These are phyloP conservation scores for Darksidea phi DNA, from an alignment of 495 filamentous ascomycete species.

Conservation along the genomic window DNA sequence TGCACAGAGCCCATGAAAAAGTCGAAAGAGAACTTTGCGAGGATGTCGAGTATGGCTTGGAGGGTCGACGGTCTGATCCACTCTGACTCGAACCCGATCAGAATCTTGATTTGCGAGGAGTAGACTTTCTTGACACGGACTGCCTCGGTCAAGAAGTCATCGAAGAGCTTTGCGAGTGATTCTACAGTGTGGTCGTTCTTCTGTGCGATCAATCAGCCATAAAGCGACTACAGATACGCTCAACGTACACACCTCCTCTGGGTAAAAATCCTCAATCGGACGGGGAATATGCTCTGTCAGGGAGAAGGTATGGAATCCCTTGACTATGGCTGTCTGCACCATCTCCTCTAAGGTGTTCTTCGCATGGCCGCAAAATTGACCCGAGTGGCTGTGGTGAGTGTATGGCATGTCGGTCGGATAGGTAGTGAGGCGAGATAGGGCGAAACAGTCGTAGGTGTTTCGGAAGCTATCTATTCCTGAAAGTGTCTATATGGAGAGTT, in stretches of 20 bases:
- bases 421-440: too few relatives aligned
- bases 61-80: conserved; percentile 75
- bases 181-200: conserved; percentile 18
- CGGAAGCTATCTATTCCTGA: too few relatives aligned
- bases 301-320: conserved; percentile 77
- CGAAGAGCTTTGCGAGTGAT: conserved; percentile 57
- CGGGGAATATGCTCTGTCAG: conserved; percentile 98
- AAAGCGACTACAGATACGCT: background rate
- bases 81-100: conserved; percentile 90
- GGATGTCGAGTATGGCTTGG: conserved; percentile 56
- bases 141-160: conserved; percentile 70
- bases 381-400: conserved; percentile 98
- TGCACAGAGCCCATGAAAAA: conserved; percentile 91
- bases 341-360: conserved; percentile 80
- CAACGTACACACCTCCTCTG: conserved; percentile 70
- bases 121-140: conserved; percentile 68
- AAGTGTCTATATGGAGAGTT: too few relatives aligned
- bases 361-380: conserved; percentile 94
- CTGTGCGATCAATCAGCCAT: background rate
- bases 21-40: conserved; percentile 65
- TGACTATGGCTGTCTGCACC: conserved; percentile 71
- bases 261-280: conserved; percentile 74
- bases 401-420: conserved; percentile 68
- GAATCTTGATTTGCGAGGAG: conserved; percentile 66
- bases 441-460: too few relatives aligned